Conservation (phyloP, 1,284 basidiomycete species). For the Naganishia sp. region DNA sequence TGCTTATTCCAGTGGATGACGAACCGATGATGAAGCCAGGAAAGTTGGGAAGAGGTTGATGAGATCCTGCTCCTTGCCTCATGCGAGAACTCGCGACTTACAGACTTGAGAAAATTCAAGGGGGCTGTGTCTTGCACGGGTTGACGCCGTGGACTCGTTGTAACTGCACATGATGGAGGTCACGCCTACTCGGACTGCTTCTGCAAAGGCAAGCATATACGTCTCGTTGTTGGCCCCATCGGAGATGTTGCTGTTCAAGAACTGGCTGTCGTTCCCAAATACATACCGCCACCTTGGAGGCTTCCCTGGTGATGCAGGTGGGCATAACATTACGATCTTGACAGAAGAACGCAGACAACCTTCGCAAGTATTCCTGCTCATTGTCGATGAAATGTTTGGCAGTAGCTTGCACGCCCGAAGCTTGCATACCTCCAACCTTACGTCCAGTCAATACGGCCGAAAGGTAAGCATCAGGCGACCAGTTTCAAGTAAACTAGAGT, state of each 20-base stretch:
- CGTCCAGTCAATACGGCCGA: constrained; percentile 69
- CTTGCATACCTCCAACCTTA: constrained; percentile 73
- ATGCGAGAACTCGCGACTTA: constrained; percentile 4
- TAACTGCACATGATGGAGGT: constrained; percentile 77
- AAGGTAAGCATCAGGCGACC: constrained; percentile 75
- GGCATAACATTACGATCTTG: background rate
- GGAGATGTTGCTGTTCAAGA: constrained; percentile 8
- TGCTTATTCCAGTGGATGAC: constrained; percentile 44
- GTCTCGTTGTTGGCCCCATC: constrained; percentile 49
- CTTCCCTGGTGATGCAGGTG: constrained; percentile 22
- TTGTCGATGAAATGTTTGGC: constrained; percentile 53
- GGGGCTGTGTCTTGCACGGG: constrained; percentile 59
- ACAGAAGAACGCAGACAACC: constrained; percentile 13
- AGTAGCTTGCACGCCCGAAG: constrained; percentile 63
- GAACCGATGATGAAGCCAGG: constrained; percentile 40
- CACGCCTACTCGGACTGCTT: constrained; percentile 71
- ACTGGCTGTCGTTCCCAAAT: background rate
- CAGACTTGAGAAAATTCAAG: constrained; percentile 17
- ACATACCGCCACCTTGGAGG: constrained; percentile 12
- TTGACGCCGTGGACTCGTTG: constrained; percentile 61
- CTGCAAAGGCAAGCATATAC: constrained; percentile 62
- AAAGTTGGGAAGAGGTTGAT: constrained; percentile 35
- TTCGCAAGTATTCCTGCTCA: constrained; percentile 49
- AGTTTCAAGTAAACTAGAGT: constrained; percentile 54
- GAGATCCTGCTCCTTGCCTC: constrained; percentile 23